Evolutionary conservation across 306 rosid species (phyloP), one percentile per base, ranked within the genome.

Genomic region (Castanea sativa): DNA sequence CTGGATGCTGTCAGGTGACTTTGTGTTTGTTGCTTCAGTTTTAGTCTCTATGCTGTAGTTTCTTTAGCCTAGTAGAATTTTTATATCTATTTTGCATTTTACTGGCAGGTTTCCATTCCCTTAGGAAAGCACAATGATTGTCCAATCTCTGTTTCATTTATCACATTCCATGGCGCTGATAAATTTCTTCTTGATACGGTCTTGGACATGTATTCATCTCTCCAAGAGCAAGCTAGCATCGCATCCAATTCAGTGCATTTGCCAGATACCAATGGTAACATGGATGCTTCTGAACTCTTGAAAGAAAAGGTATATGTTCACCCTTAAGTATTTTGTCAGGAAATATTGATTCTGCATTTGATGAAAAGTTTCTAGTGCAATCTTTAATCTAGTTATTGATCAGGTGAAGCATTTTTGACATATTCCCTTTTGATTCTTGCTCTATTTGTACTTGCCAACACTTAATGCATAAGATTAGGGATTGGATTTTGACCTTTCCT

Each of bases 171-270:
- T 70, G 92, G 94, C 72, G 87, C 83, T 29, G 98, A 93, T 85
- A 93, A 93, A 69, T 93, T 93, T 91, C 98, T 93, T 85, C 98
- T 93, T 72, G 93, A 91, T 77, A 90, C 83, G 49, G 84, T 93
- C 82, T 83, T 93, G 93, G 97, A 90, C 82, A 83, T 91, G 85
- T 81, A 90, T 87, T 19, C 88, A 55, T 76, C 83, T 77, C 90
- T 93, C 81, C 88, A 87, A 86, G 87, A 87, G 89, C 90, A 87
- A 86, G 85, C 74, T 65, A 72, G 85, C 73, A 73, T 74, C 61
- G 90, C 88, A 29, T 83, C 87, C 75, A 23, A 72, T 82, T 76
- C 77, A 75, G 73, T 81, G 73, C 83, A 89, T 20, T 67, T 86
- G 69, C 84, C 85, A 77, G 89, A 87, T 72, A 82, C 87, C 81